Evolutionary conservation across 805 yeast genomes (phyloP), one percentile per base, ranked within the genome.

Genomic region (Ogataea methylovora): DNA sequence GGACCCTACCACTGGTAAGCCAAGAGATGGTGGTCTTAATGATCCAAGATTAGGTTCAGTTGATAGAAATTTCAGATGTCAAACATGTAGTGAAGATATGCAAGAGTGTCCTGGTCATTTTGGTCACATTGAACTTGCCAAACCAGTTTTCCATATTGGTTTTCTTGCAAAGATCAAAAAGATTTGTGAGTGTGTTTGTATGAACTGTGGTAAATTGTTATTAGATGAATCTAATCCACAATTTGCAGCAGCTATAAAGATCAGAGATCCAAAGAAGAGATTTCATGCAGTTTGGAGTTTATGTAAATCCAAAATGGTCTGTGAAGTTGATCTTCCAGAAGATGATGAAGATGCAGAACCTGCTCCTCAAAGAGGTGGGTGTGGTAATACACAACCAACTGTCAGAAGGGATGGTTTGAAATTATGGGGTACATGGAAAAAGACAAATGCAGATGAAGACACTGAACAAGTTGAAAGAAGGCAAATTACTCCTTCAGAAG

Each of bases 51-150:
- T 92, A 41, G 99, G 99, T 33, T 84, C 97, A 4, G 88, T 92
- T 49, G 99, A 92, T 62, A 80, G 98, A 60, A 90, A 88, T 58
- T 84, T 84, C 71, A 86, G 85, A 67, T 92, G 99, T 71, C 97
- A 90, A 69, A 92, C 99, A 17, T 92, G 99, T 71, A 94, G 96
- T 52, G 99, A 92, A 61, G 96, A 90, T 50, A 92, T 92, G 97
- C 85, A 90, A 40, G 97, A 92, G 59, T 92, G 99, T 63, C 97
- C 97, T 1, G 99, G 99, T 40, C 99, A 92, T 66, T 92, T 92
- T 63, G 99, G 99, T 47, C 99, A 92, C 56, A 92, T 92, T 41
- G 99, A 92, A 58, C 71, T 92, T 45, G 97, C 98, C 24, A 92
- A 90, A 58, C 98, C 99, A 11, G 99, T 92, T 25, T 92, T 92